Evolutionary conservation across 306 rosid genomes (phyloP).

Genomic region (Canavalia ensiformis): DNA sequence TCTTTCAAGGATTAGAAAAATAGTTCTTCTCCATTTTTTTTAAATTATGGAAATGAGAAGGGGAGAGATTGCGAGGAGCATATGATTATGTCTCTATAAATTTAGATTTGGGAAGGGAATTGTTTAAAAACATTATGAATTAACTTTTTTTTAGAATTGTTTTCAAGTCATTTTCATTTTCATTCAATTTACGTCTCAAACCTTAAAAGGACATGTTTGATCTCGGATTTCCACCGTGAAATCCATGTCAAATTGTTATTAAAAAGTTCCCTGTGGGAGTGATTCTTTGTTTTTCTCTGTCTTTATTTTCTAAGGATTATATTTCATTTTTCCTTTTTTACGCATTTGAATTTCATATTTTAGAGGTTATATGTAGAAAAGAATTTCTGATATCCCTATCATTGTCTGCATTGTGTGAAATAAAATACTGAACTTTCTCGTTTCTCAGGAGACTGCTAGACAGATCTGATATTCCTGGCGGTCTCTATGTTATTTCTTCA

Average conservation of each 20-base stretch:
- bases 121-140: constrained; percentile 1
- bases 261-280: background rate
- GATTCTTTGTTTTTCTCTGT: background rate
- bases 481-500: constrained; percentile 50
- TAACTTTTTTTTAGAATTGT: constrained; percentile 9
- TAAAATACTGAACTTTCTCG: constrained; percentile 13
- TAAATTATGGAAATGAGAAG: constrained; percentile 1
- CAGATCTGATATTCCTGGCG: constrained; percentile 35
- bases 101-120: background rate
- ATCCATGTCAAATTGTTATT: background rate
- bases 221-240: background rate
- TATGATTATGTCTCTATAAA: background rate
- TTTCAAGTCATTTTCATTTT: constrained; percentile 21
- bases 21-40: background rate
- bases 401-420: constrained; percentile 37
- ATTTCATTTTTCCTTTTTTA: background rate
- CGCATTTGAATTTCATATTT: constrained; percentile 11
- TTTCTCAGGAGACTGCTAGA: constrained; percentile 42
- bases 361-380: background rate
- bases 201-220: background rate
- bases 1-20: background rate
- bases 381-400: background rate
- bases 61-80: background rate
- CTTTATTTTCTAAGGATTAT: background rate
- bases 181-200: background rate